Conservation (phyloP, 2,329 filamentous ascomycete species). For the Albophoma yamanashiensis region DNA sequence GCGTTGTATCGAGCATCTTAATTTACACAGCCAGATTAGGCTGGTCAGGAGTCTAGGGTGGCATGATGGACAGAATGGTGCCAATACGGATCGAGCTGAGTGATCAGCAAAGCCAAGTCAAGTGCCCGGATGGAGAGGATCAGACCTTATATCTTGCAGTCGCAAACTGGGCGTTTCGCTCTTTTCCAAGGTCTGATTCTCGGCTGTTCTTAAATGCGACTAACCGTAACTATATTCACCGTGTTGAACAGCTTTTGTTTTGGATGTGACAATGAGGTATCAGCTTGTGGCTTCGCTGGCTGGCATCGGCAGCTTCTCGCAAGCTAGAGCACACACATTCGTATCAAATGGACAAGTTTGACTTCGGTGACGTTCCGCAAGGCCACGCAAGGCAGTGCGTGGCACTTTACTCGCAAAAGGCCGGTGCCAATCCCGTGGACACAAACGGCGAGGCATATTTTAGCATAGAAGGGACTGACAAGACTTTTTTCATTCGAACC, state of each 20-base stretch:
- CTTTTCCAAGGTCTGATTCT: background rate
- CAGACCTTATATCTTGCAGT: background rate
- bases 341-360: slow-evolving; percentile 20
- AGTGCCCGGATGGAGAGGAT: background rate
- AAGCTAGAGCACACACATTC: slow-evolving; percentile 12
- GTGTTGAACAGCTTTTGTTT: background rate
- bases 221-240: no score
- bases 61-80: background rate
- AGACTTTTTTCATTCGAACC: slow-evolving; percentile 17
- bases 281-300: background rate
- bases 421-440: slow-evolving; percentile 7
- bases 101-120: background rate
- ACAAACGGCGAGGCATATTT: slow-evolving; percentile 22
- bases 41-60: background rate
- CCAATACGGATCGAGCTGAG: background rate
- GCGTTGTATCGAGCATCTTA: background rate
- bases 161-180: background rate
- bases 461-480: slow-evolving; percentile 16
- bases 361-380: slow-evolving; percentile 21
- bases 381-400: slow-evolving; percentile 19
- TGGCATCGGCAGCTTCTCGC: background rate
- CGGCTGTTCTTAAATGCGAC: background rate
- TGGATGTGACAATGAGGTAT: background rate
- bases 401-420: slow-evolving; percentile 11
- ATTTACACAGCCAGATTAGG: background rate